Evolutionary conservation across 768 basidiomycete genomes (phyloP), one percentile per base, ranked within the genome.

Genomic region (Tylopilus plumbeoviolaceoides): DNA sequence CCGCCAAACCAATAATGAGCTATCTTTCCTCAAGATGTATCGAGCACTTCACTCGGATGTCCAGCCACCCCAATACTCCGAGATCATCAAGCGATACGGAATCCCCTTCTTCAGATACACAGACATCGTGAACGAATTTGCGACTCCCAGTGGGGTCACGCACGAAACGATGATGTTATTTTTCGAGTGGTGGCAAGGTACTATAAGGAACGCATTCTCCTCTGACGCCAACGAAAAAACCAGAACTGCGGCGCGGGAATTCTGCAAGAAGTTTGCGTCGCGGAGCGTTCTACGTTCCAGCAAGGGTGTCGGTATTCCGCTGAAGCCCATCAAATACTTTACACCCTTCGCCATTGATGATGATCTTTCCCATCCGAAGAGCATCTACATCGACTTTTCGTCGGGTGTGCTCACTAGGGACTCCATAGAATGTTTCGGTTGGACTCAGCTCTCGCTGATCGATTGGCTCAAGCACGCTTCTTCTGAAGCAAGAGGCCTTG

Each of bases 391-490:
- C 46, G 72, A 69, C 9, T 68, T 94, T 47, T 83, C 85, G 56
- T 80, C 78, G 49, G 64, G 74, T 20, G 75, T 91, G 50, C 66
- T 79, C 20, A 63, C 77, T 0, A 76, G 75, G 8, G 28, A 51
- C 39, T 44, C 42, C 12, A 25, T 59, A 27, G 52, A 72, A 2
- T 74, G 80, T n/a, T 88, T 97, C 54, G 81, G 79, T 1, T 95
- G 93, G 89, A 69, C 72, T 15, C 89, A 91, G 61, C 73, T 98
- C 7, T 74, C 80, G 0, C 63, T 92, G 8, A 65, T 78, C 1
- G 79, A 87, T 15, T 98, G 94, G 89, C 60, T 95, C 47, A 65
- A 66, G 10, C 77, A 85, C 68, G 71, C 95, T 33, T 75, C 78
- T 33, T 72, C 74, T 33, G 69, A 78, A 6, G 61, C 71, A 10